Percentiles rank a stretch among this genome's conserved stretches.
Conservation (phyloP, 768 basidiomycete species). For the Fomitopsis serialis region DNA sequence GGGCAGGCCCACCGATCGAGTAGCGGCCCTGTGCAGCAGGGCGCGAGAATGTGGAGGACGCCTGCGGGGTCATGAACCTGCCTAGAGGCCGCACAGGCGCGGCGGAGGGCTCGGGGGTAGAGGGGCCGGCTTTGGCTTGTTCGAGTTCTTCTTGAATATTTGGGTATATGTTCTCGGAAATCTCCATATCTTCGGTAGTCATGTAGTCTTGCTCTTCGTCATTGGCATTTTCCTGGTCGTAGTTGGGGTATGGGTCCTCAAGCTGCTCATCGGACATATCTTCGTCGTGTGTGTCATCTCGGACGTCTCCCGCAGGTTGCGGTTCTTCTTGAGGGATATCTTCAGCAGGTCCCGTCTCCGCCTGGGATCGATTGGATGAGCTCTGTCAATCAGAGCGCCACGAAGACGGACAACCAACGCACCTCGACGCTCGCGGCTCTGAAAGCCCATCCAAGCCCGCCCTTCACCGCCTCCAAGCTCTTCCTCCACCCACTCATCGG, state of each 20-base stretch:
- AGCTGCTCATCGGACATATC: conserved; percentile 12
- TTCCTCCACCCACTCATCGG: conserved; percentile 26
- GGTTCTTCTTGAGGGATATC: conserved; percentile 11
- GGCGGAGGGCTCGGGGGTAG: conserved; percentile 16
- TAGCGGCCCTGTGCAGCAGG: conserved; percentile 15
- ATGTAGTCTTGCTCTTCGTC: conserved; percentile 7
- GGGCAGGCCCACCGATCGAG: conserved; percentile 36
- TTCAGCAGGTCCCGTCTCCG: conserved; percentile 5
- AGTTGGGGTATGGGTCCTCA: no score
- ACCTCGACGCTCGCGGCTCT: conserved; percentile 22
- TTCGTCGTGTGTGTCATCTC: conserved; percentile 22
- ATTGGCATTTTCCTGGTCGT: conserved; percentile 9
- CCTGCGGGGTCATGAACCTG: conserved; percentile 58
- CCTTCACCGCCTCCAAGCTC: conserved; percentile 28
- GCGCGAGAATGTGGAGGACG: conserved; percentile 6
- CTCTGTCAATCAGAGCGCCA: background rate
- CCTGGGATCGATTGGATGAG: conserved; percentile 6
- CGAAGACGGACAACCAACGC: background rate
- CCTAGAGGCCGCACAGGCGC: conserved; percentile 22
- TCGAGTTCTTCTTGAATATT: conserved; percentile 1
- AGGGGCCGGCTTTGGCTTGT: conserved; percentile 5
- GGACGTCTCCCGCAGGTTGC: conserved; percentile 1
- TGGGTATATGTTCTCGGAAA: background rate
- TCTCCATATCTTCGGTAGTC: conserved; percentile 3
- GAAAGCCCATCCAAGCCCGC: conserved; percentile 24